Conservation (phyloP, 805 yeast genomes). For the Dipodascus albidus region DNA sequence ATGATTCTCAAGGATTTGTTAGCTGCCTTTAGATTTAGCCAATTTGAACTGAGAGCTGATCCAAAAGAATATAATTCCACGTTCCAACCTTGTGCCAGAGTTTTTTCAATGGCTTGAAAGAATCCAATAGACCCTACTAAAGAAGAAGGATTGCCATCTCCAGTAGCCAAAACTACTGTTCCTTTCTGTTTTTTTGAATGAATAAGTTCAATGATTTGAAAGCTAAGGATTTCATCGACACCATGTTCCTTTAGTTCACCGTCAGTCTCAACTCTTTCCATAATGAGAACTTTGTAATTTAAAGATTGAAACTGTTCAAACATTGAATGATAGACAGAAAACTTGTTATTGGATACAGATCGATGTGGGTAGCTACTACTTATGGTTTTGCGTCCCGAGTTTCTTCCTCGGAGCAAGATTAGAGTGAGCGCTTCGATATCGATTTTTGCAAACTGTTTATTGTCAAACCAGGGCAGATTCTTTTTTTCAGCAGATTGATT, state of each 20-base stretch:
- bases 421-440: conserved; percentile 5
- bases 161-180: conserved; percentile 8
- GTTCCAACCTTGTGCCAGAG: conserved; percentile 9
- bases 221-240: conserved; percentile 8
- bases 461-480: background rate
- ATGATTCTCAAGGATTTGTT: conserved; percentile 3
- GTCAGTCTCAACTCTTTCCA: conserved; percentile 1
- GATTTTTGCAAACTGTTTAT: background rate
- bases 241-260: conserved; percentile 6
- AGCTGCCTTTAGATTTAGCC: conserved; percentile 4
- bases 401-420: conserved; percentile 8
- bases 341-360: background rate
- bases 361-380: conserved; percentile 2
- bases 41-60: conserved; percentile 5
- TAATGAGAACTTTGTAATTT: background rate
- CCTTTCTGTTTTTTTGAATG: background rate
- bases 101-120: conserved; percentile 2
- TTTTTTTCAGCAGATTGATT: background rate
- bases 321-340: background rate
- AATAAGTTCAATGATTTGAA: background rate
- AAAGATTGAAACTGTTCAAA: background rate
- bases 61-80: conserved; percentile 10
- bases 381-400: background rate
- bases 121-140: conserved; percentile 4
- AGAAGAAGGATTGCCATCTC: conserved; percentile 8